phyloP scores from a whole-genome alignment of 1,139 yeast genomes.

The Taiozyma onychis region DNA sequence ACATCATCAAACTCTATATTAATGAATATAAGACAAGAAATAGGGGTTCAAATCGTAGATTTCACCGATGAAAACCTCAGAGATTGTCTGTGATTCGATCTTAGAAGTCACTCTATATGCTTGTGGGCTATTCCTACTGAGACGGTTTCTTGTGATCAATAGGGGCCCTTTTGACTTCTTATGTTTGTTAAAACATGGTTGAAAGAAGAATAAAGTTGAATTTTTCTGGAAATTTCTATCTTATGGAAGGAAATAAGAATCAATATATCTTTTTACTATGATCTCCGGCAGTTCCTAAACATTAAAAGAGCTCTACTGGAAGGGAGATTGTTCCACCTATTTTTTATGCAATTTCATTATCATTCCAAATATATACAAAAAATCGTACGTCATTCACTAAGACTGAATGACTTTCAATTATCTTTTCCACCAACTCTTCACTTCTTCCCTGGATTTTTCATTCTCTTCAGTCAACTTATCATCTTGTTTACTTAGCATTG shows the following conservation, averaged over 20 bases:
- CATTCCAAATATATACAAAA: not conserved
- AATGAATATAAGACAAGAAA: not conserved
- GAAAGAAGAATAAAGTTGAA: not conserved
- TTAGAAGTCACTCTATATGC: constrained; percentile 33
- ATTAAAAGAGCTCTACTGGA: no score
- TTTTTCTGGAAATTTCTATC: not conserved
- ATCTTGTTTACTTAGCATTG: constrained; percentile 27
- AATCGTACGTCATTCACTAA: not conserved
- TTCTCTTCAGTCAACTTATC: constrained; percentile 12
- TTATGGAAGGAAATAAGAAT: not conserved
- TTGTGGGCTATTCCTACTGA: not conserved
- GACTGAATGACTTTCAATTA: not conserved
- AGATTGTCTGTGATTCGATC: constrained; percentile 17
- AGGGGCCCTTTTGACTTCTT: not conserved
- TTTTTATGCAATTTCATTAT: not conserved
- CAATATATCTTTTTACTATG: no score
- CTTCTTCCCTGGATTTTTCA: constrained; percentile 12
- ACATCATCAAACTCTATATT: not conserved
- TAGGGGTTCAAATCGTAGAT: not conserved
- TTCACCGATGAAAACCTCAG: not conserved
- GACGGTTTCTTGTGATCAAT: not conserved
- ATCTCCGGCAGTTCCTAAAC: no score
- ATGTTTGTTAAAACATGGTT: not conserved
- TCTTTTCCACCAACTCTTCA: constrained; percentile 23
- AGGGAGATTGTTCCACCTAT: no score